Base-by-base conservation (phyloP, 345 rosid genomes). In the Hypericum perforatum region DNA sequence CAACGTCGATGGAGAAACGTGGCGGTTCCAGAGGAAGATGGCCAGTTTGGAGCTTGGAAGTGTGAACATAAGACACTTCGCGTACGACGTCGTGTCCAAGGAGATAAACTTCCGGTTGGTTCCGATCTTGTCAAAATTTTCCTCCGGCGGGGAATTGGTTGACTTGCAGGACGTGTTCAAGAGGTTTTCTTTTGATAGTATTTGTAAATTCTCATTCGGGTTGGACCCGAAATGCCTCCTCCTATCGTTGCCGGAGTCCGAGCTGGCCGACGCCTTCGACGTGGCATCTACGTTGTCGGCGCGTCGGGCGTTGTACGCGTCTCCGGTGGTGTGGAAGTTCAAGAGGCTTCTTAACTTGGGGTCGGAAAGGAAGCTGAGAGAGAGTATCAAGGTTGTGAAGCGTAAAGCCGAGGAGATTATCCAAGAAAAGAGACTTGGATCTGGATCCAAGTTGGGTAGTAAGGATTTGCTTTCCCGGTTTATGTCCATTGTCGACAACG, bases 201-300 rank as follows among this genome's bases (percentile, higher is more conserved):
- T 83, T 9, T 83, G 86, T 62, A 83, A 69, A 22, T 72, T 82
- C n/a, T 81, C 92, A 0, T 68, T 86, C 54, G 89, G 86, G 14
- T 72, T 72, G 8, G 88, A 86, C 68, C 89, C 95, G 0, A 75
- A 75, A 14, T 78, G 76, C 41, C 76, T 83, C 1, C 70, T 68
- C n/a, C 53, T 69, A 11, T 70, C 77, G 12, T 46, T 74, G 5
- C 82, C 82, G 13, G 56, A 71, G 7, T 68, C 77, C 12, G 37
- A 41, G 4, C 73, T 81, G 46, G 80, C 78, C 0, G 45, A 60
- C 10, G 74, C 89, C 39, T 83, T 83, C 52, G 91, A 79, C 54
- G 57, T 70, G 5, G 92, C 92, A 3, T 68, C 89, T 0, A 74
- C 67, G 41, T 57, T 85, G 15, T 72, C 84, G 0, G 68, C 82